Evolutionary conservation across 139 green algal genomes (phyloP), one percentile per base, ranked within the genome.

Genomic region (Chlamydomonas incerta): DNA sequence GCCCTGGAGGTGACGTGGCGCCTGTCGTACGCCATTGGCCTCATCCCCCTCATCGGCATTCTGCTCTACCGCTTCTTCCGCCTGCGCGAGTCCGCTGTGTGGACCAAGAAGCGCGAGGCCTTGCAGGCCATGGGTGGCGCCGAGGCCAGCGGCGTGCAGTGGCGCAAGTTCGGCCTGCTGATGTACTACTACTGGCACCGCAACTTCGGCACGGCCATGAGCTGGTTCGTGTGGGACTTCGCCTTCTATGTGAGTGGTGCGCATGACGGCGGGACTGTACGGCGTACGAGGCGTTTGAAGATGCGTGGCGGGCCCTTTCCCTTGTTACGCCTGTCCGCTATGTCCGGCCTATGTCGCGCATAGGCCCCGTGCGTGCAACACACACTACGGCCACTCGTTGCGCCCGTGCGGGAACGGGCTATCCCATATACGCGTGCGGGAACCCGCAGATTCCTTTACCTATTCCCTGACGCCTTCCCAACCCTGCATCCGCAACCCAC

Each of bases 211-310:
- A 67, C 50, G 10, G 6, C 72, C 41, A 50, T 83, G 21, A 70
- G 33, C 50, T 94, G 91, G 91, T 46, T 92, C 24, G 82, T 84
- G 14, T 82, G 68, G 50, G 87, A 95, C 72, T 93, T 95, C 65
- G 87, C 90, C 58, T 94, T 93, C 83, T 96, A 95, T 29, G 87
- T 50, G 41, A 50, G 41, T 50, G n/a, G n/a, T n/a, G n/a, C n/a
- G n/a, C n/a, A n/a, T n/a, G n/a, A n/a, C n/a, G n/a, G n/a, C n/a
- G n/a, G n/a, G n/a, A n/a, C n/a, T n/a, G n/a, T n/a, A n/a, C n/a
- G n/a, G n/a, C n/a, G n/a, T n/a, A n/a, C n/a, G n/a, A n/a, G n/a
- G n/a, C n/a, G n/a, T n/a, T n/a, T n/a, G n/a, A n/a, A n/a, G n/a
- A n/a, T n/a, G n/a, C n/a, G n/a, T n/a, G n/a, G n/a, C n/a, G n/a